These are phyloP conservation scores for Penicillium canariense DNA, from an alignment of 495 filamentous ascomycete species.

Conservation along the genomic window DNA sequence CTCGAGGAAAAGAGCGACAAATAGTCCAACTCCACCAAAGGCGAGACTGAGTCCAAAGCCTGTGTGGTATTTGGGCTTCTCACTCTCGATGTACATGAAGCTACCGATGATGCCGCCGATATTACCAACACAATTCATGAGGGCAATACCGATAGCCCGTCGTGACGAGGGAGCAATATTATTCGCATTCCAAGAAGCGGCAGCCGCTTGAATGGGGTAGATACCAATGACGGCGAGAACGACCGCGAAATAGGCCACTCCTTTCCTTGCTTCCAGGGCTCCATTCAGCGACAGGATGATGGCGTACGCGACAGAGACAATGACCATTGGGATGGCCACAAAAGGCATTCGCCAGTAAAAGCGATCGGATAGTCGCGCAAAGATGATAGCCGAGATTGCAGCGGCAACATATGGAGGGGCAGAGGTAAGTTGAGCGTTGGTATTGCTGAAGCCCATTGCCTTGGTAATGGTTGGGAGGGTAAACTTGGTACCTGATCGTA, in stretches of 20 bases:
- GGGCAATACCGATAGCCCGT: constrained; percentile 36
- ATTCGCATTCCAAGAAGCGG: constrained; percentile 37
- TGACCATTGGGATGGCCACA: constrained; percentile 25
- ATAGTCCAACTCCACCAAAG: constrained; percentile 20
- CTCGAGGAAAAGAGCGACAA: constrained; percentile 24
- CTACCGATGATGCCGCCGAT: constrained; percentile 35
- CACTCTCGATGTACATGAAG: constrained; percentile 34
- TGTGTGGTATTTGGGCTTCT: constrained; percentile 31
- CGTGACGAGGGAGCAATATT: constrained; percentile 36
- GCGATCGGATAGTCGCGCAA: constrained; percentile 33
- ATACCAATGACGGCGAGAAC: constrained; percentile 38
- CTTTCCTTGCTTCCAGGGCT: constrained; percentile 28
- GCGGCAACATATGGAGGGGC: constrained; percentile 34
- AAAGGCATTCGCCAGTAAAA: constrained; percentile 43
- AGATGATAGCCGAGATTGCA: constrained; percentile 31
- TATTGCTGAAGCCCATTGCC: constrained; percentile 29
- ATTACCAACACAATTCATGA: constrained; percentile 38
- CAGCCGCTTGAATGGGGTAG: constrained; percentile 37
- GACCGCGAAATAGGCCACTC: constrained; percentile 34
- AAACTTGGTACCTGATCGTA: constrained; percentile 25
- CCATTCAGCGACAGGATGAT: constrained; percentile 29
- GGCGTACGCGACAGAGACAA: constrained; percentile 31
- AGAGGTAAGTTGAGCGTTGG: constrained; percentile 33
- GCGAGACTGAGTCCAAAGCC: constrained; percentile 33
- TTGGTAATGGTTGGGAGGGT: constrained; percentile 32